Evolutionary conservation across 306 rosid genomes (phyloP).

Genomic region (Sesbania bispinosa): DNA sequence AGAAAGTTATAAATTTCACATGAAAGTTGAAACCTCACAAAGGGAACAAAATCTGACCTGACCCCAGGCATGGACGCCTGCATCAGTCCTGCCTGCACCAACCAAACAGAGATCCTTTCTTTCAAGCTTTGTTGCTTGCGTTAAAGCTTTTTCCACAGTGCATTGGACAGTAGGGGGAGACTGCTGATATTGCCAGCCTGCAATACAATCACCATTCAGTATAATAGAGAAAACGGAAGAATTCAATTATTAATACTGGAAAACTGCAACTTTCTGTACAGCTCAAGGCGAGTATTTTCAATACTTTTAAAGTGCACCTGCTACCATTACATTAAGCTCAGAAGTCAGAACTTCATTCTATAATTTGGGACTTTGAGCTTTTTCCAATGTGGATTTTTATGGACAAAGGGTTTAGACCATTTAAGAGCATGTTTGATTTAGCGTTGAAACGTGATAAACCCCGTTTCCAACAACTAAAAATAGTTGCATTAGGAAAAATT

Average conservation of each 20-base stretch:
- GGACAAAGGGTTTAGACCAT: neutral
- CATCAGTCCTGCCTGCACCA: constrained; percentile 85
- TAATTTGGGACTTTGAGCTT: neutral
- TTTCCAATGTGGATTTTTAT: neutral
- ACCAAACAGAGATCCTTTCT: constrained; percentile 74
- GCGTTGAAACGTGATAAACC: no score
- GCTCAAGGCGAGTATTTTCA: constrained; percentile 1
- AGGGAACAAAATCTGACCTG: constrained; percentile 72
- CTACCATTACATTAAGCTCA: neutral
- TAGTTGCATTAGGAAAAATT: no score
- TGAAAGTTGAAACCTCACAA: constrained; percentile 5
- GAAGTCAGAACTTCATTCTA: neutral
- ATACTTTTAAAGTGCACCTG: neutral
- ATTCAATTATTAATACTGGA: neutral
- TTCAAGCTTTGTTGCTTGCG: constrained; percentile 63
- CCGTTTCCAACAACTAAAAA: no score
- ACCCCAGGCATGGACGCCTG: constrained; percentile 95
- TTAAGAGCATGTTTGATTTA: no score
- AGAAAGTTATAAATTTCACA: constrained; percentile 25
- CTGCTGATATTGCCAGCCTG: constrained; percentile 96
- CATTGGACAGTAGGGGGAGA: constrained; percentile 91
- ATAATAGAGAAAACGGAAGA: neutral
- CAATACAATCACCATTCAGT: constrained; percentile 12
- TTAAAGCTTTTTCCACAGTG: constrained; percentile 64
- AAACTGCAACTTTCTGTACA: constrained; percentile 10